These are phyloP conservation scores for Daldinia sp. DNA, from an alignment of 2,329 filamentous ascomycete species.

Conservation along the genomic window DNA sequence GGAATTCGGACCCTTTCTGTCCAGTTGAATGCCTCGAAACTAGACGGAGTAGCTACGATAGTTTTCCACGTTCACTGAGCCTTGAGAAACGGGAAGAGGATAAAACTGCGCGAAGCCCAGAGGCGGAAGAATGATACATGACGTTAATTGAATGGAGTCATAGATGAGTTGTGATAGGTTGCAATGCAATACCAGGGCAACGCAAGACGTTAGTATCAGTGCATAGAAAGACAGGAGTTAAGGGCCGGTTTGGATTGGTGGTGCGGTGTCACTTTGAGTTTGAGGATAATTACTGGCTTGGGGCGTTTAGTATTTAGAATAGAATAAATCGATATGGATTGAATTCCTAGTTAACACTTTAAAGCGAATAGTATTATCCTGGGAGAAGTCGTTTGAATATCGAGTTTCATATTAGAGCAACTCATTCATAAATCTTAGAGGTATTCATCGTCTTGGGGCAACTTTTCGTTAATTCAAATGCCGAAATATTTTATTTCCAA, in stretches of 20 bases:
- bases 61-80: background rate
- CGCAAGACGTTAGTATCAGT: background rate
- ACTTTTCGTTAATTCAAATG: background rate
- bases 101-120: conserved; percentile 3
- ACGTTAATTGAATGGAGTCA: background rate
- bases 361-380: no score
- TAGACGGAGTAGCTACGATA: conserved; percentile 20
- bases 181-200: background rate
- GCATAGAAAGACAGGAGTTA: background rate
- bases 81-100: background rate
- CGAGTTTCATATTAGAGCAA: no score
- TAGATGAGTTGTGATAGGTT: background rate
- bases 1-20: conserved; percentile 44
- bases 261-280: background rate
- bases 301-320: background rate
- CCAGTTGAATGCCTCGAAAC: conserved; percentile 34
- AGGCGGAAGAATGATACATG: background rate
- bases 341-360: no score
- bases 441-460: background rate
- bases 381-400: no score
- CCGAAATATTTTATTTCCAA: background rate
- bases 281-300: background rate
- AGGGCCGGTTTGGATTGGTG: background rate
- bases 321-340: background rate
- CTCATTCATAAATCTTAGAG: background rate